These are phyloP conservation scores for Dittrichia graveolens DNA, from an alignment of 129 eudicot genomes.

Conservation along the genomic window DNA sequence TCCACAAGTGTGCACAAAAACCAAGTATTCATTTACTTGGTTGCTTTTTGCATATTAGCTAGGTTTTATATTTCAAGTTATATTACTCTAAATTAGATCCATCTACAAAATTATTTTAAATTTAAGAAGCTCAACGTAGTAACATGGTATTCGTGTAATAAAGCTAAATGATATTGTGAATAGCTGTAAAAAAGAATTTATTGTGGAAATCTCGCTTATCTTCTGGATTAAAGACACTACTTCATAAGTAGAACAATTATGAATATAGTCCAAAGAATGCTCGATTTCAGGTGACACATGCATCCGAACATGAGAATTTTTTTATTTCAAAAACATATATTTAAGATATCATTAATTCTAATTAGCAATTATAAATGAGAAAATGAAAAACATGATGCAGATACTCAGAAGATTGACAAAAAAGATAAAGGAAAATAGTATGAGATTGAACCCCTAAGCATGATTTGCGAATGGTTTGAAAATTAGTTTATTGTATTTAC, in stretches of 20 bases:
- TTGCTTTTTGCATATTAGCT: slow-evolving; percentile 24
- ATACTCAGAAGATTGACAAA: background rate
- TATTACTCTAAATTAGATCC: no score
- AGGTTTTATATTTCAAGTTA: slow-evolving; percentile 17
- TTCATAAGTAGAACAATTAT: background rate
- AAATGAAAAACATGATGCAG: background rate
- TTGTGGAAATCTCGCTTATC: background rate
- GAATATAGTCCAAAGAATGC: background rate
- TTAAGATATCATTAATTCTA: background rate
- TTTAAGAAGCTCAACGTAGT: slow-evolving; percentile 1
- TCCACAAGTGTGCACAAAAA: slow-evolving; percentile 58
- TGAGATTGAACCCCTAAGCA: no score
- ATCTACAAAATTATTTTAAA: slow-evolving; percentile 3
- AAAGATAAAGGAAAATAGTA: background rate
- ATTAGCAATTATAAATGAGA: background rate
- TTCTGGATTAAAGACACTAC: background rate
- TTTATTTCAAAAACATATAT: background rate
- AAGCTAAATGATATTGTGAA: background rate
- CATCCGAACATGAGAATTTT: background rate
- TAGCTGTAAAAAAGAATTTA: background rate
- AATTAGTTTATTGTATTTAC: no score
- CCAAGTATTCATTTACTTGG: slow-evolving; percentile 32
- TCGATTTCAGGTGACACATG: background rate
- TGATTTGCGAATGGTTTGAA: no score
- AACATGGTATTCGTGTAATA: background rate